A percentile compares a stretch with the other conserved stretches of the same genome.
Evolutionary conservation across 2,329 filamentous ascomycete genomes (phyloP).

Genomic region (Epichloe uncinata): DNA sequence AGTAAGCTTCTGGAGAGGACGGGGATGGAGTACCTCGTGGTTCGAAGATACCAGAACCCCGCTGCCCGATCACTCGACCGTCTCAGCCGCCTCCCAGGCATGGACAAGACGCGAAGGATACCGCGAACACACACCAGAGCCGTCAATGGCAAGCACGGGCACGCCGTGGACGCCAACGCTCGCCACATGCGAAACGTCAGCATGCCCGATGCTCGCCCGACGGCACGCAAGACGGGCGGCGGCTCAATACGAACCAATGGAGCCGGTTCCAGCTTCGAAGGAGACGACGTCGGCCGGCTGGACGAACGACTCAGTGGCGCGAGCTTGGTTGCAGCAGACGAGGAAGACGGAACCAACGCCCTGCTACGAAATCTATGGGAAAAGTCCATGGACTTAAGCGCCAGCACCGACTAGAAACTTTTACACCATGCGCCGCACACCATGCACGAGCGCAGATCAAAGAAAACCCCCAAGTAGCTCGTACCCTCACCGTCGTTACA

Average conservation of each 20-base stretch:
- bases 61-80: conserved; percentile 48
- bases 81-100: conserved; percentile 32
- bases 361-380: conserved; percentile 49
- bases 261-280: conserved; percentile 31
- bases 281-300: conserved; percentile 28
- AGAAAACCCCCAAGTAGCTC: not conserved
- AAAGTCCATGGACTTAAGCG: conserved; percentile 43
- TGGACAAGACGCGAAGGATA: conserved; percentile 37
- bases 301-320: conserved; percentile 34
- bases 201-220: conserved; percentile 21
- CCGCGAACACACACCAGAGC: conserved; percentile 26
- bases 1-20: conserved; percentile 54
- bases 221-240: conserved; percentile 19
- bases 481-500: no score
- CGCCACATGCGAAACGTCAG: conserved; percentile 27
- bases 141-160: conserved; percentile 22
- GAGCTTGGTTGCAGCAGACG: conserved; percentile 34
- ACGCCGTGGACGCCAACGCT: conserved; percentile 12
- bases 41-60: conserved; percentile 59
- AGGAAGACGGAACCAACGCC: conserved; percentile 36
- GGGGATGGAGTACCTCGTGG: conserved; percentile 60
- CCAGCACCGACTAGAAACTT: conserved; percentile 24
- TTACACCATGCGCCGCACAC: not conserved
- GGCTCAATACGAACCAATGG: conserved; percentile 26
- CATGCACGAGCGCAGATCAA: not conserved